A percentile compares a stretch with the other conserved stretches of the same genome.
These are phyloP conservation scores for Aspergillus intermedius DNA, from an alignment of 2,329 filamentous ascomycete species.

Conservation along the genomic window DNA sequence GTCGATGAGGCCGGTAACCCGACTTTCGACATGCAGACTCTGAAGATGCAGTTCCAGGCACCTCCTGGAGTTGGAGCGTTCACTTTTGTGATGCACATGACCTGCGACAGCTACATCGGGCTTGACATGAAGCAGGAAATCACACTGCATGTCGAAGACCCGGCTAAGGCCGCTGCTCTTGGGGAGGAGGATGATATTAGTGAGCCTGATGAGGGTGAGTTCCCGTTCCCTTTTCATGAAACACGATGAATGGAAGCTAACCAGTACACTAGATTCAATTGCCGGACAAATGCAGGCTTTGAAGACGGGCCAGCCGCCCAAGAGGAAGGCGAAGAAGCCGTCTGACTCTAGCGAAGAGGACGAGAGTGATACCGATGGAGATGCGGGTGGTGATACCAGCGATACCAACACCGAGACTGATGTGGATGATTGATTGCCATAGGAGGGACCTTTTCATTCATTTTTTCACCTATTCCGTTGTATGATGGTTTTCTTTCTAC, in stretches of 20 bases:
- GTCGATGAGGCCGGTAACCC: constrained; percentile 74
- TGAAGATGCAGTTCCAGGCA: constrained; percentile 95
- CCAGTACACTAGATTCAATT: constrained; percentile 60
- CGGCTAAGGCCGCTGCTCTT: constrained; percentile 73
- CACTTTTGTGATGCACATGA: constrained; percentile 86
- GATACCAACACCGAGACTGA: constrained; percentile 67
- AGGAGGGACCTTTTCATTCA: not conserved
- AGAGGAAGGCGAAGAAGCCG: constrained; percentile 52
- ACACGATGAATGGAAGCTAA: constrained; percentile 21
- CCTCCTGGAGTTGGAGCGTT: constrained; percentile 89
- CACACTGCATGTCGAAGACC: constrained; percentile 80
- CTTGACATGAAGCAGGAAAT: constrained; percentile 91
- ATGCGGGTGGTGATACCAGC: constrained; percentile 49
- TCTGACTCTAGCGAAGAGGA: constrained; percentile 55
- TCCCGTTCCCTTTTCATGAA: constrained; percentile 3
- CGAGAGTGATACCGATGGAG: constrained; percentile 59
- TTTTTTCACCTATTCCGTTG: not conserved
- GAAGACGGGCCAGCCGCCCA: constrained; percentile 59
- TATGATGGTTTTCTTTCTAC: not conserved
- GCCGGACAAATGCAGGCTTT: constrained; percentile 86
- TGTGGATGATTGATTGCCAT: constrained; percentile 55
- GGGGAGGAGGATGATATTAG: constrained; percentile 90
- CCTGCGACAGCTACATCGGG: constrained; percentile 92
- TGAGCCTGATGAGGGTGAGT: constrained; percentile 93
- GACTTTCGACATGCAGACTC: constrained; percentile 89